Conservation (phyloP, 805 yeast species). For the Ogataea salicorniae region DNA sequence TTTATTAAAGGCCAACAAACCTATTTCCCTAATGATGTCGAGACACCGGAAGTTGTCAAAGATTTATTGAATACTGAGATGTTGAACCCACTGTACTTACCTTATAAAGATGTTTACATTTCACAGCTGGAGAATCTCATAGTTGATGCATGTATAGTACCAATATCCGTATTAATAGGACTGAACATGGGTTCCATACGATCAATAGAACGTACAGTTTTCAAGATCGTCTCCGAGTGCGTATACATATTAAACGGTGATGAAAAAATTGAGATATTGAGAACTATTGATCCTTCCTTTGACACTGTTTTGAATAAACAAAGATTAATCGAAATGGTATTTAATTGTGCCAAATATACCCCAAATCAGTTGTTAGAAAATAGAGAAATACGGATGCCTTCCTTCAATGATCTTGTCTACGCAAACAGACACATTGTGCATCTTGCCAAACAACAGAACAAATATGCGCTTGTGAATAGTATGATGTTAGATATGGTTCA, state of each 20-base stretch:
- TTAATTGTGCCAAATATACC: conserved; percentile 2
- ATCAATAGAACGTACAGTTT: conserved; percentile 6
- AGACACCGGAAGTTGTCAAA: conserved; percentile 10
- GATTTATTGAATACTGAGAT: conserved; percentile 11
- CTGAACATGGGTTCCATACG: conserved; percentile 1
- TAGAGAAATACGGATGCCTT: background rate
- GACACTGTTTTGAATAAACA: conserved; percentile 11
- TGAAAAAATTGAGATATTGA: conserved; percentile 3
- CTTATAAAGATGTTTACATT: conserved; percentile 15
- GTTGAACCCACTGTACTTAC: conserved; percentile 16
- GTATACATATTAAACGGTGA: conserved; percentile 6
- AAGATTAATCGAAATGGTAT: conserved; percentile 10
- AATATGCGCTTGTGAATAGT: conserved; percentile 1
- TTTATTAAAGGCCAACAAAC: conserved; percentile 4
- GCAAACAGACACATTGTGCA: conserved; percentile 8
- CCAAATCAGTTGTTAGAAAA: background rate
- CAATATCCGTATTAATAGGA: conserved; percentile 12
- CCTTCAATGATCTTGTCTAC: background rate
- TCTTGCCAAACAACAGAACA: conserved; percentile 3
- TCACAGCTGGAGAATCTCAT: conserved; percentile 20
- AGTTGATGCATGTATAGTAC: conserved; percentile 19
- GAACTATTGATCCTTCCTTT: conserved; percentile 13
- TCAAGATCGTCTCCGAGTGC: conserved; percentile 12
- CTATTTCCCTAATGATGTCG: conserved; percentile 10
- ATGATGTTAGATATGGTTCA: conserved; percentile 6